Percentiles rank a stretch among this genome's conserved stretches.
Conservation (phyloP, 2,329 filamentous ascomycete genomes). For the Colletotrichum chrysophilum region DNA sequence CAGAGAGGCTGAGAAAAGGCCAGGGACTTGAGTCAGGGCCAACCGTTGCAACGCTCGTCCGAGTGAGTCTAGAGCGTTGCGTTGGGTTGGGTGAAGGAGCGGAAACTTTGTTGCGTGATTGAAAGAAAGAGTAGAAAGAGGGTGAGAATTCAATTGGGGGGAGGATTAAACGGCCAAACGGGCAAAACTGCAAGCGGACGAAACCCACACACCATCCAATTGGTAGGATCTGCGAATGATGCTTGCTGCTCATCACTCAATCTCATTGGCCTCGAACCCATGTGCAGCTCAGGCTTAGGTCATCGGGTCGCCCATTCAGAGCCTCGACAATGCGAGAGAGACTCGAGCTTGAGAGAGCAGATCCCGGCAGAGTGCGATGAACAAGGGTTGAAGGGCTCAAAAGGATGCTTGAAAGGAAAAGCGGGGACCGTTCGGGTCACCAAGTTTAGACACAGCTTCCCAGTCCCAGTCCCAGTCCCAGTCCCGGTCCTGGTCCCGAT, state of each 20-base stretch:
- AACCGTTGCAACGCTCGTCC: background rate
- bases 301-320: background rate
- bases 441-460: background rate
- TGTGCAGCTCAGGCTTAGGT: background rate
- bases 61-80: background rate
- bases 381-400: background rate
- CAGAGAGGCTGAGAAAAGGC: background rate
- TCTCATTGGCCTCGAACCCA: slow-evolving; percentile 7
- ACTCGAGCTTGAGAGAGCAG: background rate
- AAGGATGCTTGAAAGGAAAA: slow-evolving; percentile 11
- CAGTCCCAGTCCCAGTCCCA: background rate
- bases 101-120: background rate
- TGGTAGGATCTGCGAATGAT: background rate
- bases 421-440: slow-evolving; percentile 1
- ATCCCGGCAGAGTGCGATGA: background rate
- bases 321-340: background rate
- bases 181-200: background rate
- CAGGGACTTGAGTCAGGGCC: background rate
- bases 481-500: background rate
- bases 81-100: background rate
- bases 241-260: slow-evolving; percentile 13
- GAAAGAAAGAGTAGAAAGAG: background rate
- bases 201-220: background rate
- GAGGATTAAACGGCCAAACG: background rate
- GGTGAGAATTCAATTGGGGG: background rate